phyloP scores from a whole-genome alignment of 305 asterid genomes.

The Solanum chacoense region DNA sequence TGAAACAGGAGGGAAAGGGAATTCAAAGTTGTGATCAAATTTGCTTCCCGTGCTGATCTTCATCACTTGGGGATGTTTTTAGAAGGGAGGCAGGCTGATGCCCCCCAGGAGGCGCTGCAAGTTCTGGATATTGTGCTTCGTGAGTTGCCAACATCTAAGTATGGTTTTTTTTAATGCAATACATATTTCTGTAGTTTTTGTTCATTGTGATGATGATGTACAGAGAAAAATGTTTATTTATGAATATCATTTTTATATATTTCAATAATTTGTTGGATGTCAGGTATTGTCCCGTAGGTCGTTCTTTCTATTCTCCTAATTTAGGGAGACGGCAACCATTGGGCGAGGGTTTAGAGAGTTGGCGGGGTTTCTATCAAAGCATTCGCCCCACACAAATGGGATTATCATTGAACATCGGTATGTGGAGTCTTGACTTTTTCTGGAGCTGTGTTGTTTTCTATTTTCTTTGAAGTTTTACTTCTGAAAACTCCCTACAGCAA shows the following conservation, averaged over 20 bases:
- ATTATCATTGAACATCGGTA: slow-evolving; percentile 83
- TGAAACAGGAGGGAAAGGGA: slow-evolving; percentile 70
- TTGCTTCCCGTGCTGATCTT: slow-evolving; percentile 92
- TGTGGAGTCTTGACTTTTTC: background rate
- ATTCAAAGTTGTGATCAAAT: slow-evolving; percentile 75
- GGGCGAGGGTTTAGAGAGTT: slow-evolving; percentile 94
- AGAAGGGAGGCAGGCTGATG: slow-evolving; percentile 89
- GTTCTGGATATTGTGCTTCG: slow-evolving; percentile 94
- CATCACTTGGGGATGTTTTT: slow-evolving; percentile 89
- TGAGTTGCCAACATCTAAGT: slow-evolving; percentile 78
- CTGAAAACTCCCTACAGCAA: background rate
- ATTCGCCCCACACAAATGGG: slow-evolving; percentile 99
- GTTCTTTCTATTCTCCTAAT: slow-evolving; percentile 78
- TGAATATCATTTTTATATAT: background rate
- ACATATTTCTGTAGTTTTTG: background rate
- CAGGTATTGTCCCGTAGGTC: slow-evolving; percentile 74
- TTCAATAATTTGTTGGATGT: background rate
- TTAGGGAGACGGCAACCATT: slow-evolving; percentile 77
- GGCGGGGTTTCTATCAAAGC: slow-evolving; percentile 99
- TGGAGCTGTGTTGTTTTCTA: background rate
- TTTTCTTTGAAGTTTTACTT: background rate
- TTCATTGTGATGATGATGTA: background rate
- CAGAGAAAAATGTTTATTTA: background rate
- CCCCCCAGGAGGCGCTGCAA: slow-evolving; percentile 96
- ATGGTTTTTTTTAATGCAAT: background rate